Evolutionary conservation across 495 filamentous ascomycete genomes (phyloP).

Genomic region (Penicillium desertorum): DNA sequence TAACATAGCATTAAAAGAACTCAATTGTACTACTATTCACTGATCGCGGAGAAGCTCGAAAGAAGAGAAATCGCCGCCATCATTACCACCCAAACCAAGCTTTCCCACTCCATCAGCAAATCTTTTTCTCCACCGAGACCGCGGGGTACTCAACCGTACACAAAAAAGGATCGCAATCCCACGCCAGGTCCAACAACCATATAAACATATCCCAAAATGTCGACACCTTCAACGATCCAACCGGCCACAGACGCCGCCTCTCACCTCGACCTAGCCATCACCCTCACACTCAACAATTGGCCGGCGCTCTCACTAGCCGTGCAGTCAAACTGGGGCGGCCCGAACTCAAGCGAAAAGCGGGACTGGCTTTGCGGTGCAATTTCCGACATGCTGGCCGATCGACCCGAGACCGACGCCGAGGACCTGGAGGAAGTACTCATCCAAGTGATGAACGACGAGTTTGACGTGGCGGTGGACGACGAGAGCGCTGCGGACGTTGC

Average conservation of each 20-base stretch:
- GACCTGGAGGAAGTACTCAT: conserved; percentile 81
- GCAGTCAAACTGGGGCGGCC: conserved; percentile 83
- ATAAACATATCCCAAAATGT: conserved; percentile 26
- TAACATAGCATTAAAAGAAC: background rate
- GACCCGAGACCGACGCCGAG: conserved; percentile 74
- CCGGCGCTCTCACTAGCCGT: conserved; percentile 82
- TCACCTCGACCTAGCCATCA: conserved; percentile 79
- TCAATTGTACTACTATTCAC: conserved; percentile 6
- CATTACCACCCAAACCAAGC: background rate
- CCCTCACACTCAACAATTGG: conserved; percentile 79
- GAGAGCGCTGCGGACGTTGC: conserved; percentile 76
- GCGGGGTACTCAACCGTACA: conserved; percentile 15
- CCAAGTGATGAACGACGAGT: conserved; percentile 93
- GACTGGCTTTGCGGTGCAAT: conserved; percentile 94
- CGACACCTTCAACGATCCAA: conserved; percentile 22
- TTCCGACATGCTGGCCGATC: conserved; percentile 71
- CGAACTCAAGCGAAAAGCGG: conserved; percentile 80
- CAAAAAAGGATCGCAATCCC: conserved; percentile 8
- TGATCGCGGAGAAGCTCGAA: background rate
- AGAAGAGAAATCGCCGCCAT: background rate
- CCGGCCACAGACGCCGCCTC: conserved; percentile 27
- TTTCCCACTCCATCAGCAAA: background rate
- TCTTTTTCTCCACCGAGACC: conserved; percentile 2
- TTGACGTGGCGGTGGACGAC: conserved; percentile 87
- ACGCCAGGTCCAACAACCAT: conserved; percentile 2